A percentile compares a stretch with the other conserved stretches of the same genome.
These are phyloP conservation scores for Fusarium mexicanum DNA, from an alignment of 2,329 filamentous ascomycete genomes.

Conservation along the genomic window DNA sequence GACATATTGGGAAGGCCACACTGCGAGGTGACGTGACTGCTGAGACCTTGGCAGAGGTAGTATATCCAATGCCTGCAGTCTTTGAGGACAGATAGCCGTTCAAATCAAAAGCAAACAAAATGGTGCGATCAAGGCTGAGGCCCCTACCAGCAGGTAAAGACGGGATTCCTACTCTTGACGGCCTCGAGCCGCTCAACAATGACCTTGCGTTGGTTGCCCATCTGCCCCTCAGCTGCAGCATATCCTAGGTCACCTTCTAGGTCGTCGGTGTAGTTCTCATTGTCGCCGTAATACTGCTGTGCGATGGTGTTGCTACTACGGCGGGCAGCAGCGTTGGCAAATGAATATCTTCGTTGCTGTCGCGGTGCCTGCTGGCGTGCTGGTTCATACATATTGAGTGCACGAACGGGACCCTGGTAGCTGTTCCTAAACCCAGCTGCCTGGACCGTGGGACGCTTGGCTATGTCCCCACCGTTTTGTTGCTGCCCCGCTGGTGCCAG, in stretches of 20 bases:
- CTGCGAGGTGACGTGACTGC: neutral
- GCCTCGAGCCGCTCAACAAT: constrained; percentile 97
- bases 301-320: constrained; percentile 62
- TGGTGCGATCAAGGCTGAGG: neutral
- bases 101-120: neutral
- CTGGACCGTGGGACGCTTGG: constrained; percentile 36
- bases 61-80: neutral
- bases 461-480: constrained; percentile 25
- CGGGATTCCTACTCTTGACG: constrained; percentile 93
- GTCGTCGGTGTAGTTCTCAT: constrained; percentile 75
- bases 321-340: constrained; percentile 58
- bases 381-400: constrained; percentile 57
- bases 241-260: constrained; percentile 94
- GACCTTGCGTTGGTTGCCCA: constrained; percentile 89
- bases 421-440: constrained; percentile 44
- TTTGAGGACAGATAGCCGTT: neutral
- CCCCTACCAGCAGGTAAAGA: constrained; percentile 93
- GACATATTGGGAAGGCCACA: constrained; percentile 1
- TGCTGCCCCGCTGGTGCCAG: constrained; percentile 26
- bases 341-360: constrained; percentile 64
- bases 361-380: constrained; percentile 50
- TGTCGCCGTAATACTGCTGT: constrained; percentile 62
- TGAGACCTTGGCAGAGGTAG: neutral
- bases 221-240: constrained; percentile 92
- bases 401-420: constrained; percentile 54